Base-by-base conservation (phyloP, 345 rosid genomes). In the Sonneratia caseolaris region DNA sequence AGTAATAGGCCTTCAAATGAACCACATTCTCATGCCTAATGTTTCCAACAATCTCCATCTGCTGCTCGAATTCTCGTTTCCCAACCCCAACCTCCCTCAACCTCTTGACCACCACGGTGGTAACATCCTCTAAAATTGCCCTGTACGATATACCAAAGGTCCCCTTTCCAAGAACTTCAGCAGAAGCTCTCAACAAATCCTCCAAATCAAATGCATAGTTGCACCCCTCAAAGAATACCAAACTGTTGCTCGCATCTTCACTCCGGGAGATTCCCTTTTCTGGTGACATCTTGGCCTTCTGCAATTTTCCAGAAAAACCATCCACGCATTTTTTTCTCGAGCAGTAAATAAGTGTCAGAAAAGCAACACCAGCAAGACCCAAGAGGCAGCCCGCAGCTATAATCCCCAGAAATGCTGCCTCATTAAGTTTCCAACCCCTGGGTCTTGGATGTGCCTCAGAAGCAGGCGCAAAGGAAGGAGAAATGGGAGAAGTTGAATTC, bases 151-250 rank as follows among this genome's bases (percentile, higher is more conserved):
- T 90, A 27, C 99, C 98, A 64, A 92, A 92, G 16, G 99, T 89
- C 59, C 99, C 99, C 67, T 95, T 95, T 27, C 98, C 99, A 72
- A 95, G 79, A n/a, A 95, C 97, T 77, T 95, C 99, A n/a, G 98
- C 98, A 14, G 98, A 95, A 69, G 99, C 99, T 76, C 98, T 89
- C 84, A 95, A 79, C 11, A 95, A 81, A 87, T 95, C 99, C 81
- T 95, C 99, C 79, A 95, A 84, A 87, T 95, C 97, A 61, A 95
- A 92, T 24, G 97, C 83, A 77, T 92, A 92, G 47, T 77, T 87
- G 37, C 94, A 89, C 22, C 98, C 97, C 77, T 92, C 94, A 15
- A 95, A 95, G 92, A 95, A 95, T 47, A 81, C 91, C 80, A 95
- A 71, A 74, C 87, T 84, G 70, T 92, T 91, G 75, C 83, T 92